phyloP scores from a whole-genome alignment of 2,329 filamentous ascomycete genomes.

The Magnaporthiopsis rhizophila region DNA sequence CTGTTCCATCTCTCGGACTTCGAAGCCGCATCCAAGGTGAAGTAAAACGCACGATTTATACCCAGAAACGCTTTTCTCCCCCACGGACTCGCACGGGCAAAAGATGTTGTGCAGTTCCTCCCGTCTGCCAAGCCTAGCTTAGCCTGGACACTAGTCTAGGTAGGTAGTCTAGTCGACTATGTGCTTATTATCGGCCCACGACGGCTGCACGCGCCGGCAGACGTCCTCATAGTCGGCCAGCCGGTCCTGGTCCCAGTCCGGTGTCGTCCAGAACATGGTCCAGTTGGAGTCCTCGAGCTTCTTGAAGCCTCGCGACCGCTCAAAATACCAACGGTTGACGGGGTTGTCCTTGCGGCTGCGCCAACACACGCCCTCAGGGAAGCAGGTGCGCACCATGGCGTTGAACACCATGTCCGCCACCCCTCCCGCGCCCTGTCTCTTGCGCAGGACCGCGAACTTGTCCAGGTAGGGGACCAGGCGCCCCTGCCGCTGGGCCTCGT shows the following conservation, averaged over 20 bases:
- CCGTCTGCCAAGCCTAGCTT: not conserved
- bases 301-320: conserved; percentile 74
- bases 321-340: conserved; percentile 99
- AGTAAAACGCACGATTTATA: not conserved
- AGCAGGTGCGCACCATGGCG: conserved; percentile 83
- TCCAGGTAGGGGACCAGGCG: conserved; percentile 88
- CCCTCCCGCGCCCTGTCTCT: conserved; percentile 80
- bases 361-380: conserved; percentile 88
- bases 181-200: conserved; percentile 53
- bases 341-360: conserved; percentile 83
- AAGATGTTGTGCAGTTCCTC: not conserved
- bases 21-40: not conserved
- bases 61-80: not conserved
- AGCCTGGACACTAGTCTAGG: not conserved
- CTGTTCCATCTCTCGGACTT: not conserved
- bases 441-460: conserved; percentile 90
- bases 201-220: conserved; percentile 57
- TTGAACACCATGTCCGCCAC: conserved; percentile 97
- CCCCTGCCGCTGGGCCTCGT: conserved; percentile 43
- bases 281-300: conserved; percentile 77
- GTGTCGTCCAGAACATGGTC: conserved; percentile 98
- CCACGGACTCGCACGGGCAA: not conserved
- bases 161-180: conserved; percentile 41
- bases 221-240: conserved; percentile 67
- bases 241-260: conserved; percentile 43